Conservation (phyloP, 1,284 basidiomycete genomes). For the Trichosporon asahii region DNA sequence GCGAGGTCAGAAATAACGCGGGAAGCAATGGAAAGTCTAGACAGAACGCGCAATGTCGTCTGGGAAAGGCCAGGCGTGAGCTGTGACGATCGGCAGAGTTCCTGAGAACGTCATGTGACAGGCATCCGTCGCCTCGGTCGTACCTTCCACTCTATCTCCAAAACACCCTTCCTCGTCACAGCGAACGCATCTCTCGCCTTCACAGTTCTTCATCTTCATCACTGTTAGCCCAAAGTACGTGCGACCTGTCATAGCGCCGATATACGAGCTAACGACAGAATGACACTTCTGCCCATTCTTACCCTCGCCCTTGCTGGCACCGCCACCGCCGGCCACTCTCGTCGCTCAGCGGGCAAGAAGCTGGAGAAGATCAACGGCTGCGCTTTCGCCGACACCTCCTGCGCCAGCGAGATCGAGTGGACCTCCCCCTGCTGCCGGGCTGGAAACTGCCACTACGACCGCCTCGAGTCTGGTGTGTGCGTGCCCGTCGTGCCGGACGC, state of each 20-base stretch:
- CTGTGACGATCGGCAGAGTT: neutral
- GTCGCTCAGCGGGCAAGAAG: neutral
- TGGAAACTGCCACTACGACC: conserved; percentile 6
- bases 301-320: neutral
- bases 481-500: neutral
- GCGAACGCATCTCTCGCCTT: neutral
- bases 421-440: conserved; percentile 3
- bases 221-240: too few relatives aligned
- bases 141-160: neutral
- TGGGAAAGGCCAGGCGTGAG: neutral
- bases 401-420: conserved; percentile 3
- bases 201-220: too few relatives aligned
- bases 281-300: neutral
- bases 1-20: neutral
- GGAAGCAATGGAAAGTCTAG: neutral
- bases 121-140: neutral
- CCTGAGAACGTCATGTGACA: conserved; percentile 3
- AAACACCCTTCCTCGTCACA: neutral
- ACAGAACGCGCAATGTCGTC: neutral
- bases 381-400: conserved; percentile 1
- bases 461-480: neutral
- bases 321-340: neutral
- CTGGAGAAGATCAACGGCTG: conserved; percentile 4
- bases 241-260: too few relatives aligned
- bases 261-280: neutral